Base-by-base conservation (phyloP, 176 grass and related monocot species). In the Triticum turgidum region DNA sequence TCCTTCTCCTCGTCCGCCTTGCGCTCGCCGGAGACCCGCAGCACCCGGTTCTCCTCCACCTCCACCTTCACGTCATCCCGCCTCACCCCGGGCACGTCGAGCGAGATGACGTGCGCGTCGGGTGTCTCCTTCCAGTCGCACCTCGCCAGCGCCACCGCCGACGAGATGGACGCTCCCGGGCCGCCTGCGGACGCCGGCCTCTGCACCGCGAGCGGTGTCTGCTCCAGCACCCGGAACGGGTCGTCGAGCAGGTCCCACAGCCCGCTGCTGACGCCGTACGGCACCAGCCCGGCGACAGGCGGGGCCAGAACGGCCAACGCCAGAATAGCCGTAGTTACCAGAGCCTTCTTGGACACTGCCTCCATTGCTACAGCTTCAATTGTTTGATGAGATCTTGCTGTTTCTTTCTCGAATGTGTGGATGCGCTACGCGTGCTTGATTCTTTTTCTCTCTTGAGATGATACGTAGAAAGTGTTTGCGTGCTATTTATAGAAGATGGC, bases 111-210 rank as follows among this genome's bases (percentile, higher is more conserved):
- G 72, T 91, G 89, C 18, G 81, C 92, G 14, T 82, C 81, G 0
- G 87, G 73, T 0, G 92, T 91, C 87, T 94, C 92, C 85, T 94
- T 94, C 92, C 92, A 94, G 71, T 94, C 89, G 69, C 84, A 88
- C 9, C 77, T 79, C 11, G 85, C 89, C 38, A 94, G 85, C 1
- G 81, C 67, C 56, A 91, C 18, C 1, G 44, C 5, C 21, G 22
- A 30, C 3, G 11, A 5, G 44, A 76, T 25, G 21, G 12, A 2
- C 80, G 5, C 32, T 0, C 35, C 42, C 10, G 58, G 45, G 42
- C 45, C 45, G 34, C 18, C 69, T 5, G 34, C 12, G 11, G 75
- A 18, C 2, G 30, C 63, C 8, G 42, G 32, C 20, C 65, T 69
- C 27, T 75, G 39, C 52, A 73, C 1, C 65, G 80, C 29, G 63